Conservation (phyloP, 306 rosid species). For the Prunus davidiana region DNA sequence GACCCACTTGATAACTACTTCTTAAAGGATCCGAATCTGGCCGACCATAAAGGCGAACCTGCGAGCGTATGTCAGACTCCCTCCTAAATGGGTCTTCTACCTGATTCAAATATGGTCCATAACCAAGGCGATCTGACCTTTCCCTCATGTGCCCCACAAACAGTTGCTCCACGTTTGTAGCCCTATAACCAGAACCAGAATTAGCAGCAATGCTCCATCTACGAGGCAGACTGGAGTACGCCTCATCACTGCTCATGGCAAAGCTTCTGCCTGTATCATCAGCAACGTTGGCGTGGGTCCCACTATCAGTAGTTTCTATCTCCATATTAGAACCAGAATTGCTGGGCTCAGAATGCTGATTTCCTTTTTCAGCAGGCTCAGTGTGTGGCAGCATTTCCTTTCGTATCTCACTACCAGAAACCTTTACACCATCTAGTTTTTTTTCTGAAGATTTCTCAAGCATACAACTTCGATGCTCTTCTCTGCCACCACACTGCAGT, state of each 20-base stretch:
- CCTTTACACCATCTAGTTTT: conserved; percentile 15
- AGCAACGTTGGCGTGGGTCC: not conserved
- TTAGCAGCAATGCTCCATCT: conserved; percentile 23
- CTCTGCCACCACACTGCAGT: conserved; percentile 26
- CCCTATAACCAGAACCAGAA: conserved; percentile 31
- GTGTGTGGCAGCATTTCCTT: conserved; percentile 23
- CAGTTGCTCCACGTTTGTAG: conserved; percentile 35
- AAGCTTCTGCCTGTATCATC: conserved; percentile 18
- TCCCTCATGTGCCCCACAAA: conserved; percentile 25
- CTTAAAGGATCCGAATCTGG: conserved; percentile 26
- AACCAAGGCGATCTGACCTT: conserved; percentile 14
- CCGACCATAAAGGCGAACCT: conserved; percentile 30
- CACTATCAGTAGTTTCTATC: conserved; percentile 22
- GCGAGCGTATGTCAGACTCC: conserved; percentile 37
- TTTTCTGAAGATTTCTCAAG: conserved; percentile 30
- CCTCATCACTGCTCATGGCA: conserved; percentile 8
- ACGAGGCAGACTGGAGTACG: conserved; percentile 2
- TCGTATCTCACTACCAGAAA: conserved; percentile 18
- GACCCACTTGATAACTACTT: conserved; percentile 27
- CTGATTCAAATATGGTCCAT: conserved; percentile 30
- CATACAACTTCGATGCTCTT: conserved; percentile 16
- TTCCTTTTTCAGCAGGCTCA: conserved; percentile 11
- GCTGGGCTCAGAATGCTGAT: conserved; percentile 22
- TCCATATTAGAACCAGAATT: conserved; percentile 19
- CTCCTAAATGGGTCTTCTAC: conserved; percentile 26